Evolutionary conservation across 2,329 filamentous ascomycete species (phyloP), one percentile per base, ranked within the genome.

Genomic region (Ophiostoma australiae): DNA sequence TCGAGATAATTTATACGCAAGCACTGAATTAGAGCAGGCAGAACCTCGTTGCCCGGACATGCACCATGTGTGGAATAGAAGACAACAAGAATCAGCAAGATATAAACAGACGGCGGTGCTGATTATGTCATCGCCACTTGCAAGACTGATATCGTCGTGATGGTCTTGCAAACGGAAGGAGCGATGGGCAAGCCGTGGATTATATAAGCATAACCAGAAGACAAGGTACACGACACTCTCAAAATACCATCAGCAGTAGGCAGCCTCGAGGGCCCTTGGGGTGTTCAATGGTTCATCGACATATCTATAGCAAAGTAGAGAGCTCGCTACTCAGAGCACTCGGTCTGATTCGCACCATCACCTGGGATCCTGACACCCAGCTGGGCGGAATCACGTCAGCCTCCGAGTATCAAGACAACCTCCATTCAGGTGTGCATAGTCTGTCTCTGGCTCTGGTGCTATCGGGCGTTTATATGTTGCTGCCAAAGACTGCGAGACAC

Each of bases 71-170:
- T 33, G 17, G 23, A 33, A 63, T n/a, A 61, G 15, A 44, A 44
- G 41, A 44, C 13, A 44, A 44, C 41, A 44, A 39, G 55, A 15
- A 33, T 31, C 55, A 31, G 17, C 55, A 61, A 27, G 48, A 23
- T 20, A 15, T 33, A n/a, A 61, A 31, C 8, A 39, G 8, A 33
- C 23, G 11, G 10, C 27, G 55, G 48, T 23, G 55, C 11, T 20
- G 58, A 31, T 63, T 63, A 63, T 63, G 58, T 63, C 58, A 63
- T 31, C 58, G 27, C 17, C 58, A 33, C 58, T 63, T 63, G 20
- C 27, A 63, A 15, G 17, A 11, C 10, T 48, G 44, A 6, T 48
- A 48, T 48, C 44, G 7, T 20, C 44, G 17, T 20, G 17, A 48
- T 48, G 17, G 4, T 63, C 15, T 35, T 33, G 58, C 58, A 63